Evolutionary conservation across 192 early-diverging fungal genomes (phyloP), one percentile per base, ranked within the genome.

Genomic region (Coemansia sp.): DNA sequence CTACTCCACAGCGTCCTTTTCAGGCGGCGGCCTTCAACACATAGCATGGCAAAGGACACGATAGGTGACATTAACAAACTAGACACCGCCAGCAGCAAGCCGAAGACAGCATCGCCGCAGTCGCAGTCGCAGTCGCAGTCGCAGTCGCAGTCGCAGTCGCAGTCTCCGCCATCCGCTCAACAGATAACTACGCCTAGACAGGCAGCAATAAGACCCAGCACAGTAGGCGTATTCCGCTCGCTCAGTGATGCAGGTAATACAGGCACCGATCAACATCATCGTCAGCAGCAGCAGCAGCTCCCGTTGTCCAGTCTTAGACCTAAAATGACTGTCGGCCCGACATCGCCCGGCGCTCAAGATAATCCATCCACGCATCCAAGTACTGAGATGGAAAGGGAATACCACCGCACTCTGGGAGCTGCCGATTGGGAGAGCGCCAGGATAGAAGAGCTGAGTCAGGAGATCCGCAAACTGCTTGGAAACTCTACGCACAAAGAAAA

Each of bases 401-500:
- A 50, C 55, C 26, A 63, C 20, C 50, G 42, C 6, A 40, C 44
- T 3, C 30, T 55, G 20, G 53, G 38, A 1, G 50, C 46, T n/a
- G 32, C 36, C 22, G 52, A 66, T 34, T 74, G 71, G 71, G 64
- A 66, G 13, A 49, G 10, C n/a, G 64, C 50, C 23, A 55, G 71
- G 27, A 56, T 74, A 36, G 44, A 64, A 3, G 71, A 74, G 48
- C 64, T 74, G 5, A 45, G 60, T 26, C 28, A 34, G 18, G 71
- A 74, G 45, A 67, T 74, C 15, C 38, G 43, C 17, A 74, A 67
- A 53, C 71, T 74, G 5, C 32, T 74, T 15, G 46, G 46, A 2
- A 5, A 28, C 0, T 20, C 46, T 2, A 4, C 46, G 20, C 41
- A 32, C 34, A 38, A 50, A 18, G 27, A 14, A 2, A 7, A 36